A percentile compares a stretch with the other conserved stretches of the same genome.
These are phyloP conservation scores for Pestalotiopsis sp. DNA, from an alignment of 2,329 filamentous ascomycete genomes.

Conservation along the genomic window DNA sequence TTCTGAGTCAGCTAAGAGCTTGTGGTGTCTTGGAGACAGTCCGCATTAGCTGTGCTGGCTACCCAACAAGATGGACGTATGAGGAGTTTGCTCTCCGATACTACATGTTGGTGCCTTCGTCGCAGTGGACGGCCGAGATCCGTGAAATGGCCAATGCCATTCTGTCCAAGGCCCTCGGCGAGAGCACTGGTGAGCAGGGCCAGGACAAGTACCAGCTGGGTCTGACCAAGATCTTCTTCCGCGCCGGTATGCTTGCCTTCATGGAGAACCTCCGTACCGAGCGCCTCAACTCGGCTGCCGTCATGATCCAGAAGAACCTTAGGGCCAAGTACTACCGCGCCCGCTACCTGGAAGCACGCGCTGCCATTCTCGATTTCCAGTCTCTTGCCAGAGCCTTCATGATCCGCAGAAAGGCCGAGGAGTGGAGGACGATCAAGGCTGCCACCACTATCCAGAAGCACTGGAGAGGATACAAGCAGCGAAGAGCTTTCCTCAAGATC, in stretches of 20 bases:
- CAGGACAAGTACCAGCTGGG: slow-evolving; percentile 96
- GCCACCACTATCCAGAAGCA: slow-evolving; percentile 94
- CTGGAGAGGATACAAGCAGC: slow-evolving; percentile 90
- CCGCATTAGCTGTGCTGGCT: slow-evolving; percentile 94
- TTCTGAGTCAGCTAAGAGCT: slow-evolving; percentile 92
- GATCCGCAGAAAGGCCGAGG: slow-evolving; percentile 76
- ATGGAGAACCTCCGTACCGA: slow-evolving; percentile 91
- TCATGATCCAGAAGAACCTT: slow-evolving; percentile 98
- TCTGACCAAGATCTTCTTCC: slow-evolving; percentile 98
- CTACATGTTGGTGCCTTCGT: slow-evolving; percentile 94
- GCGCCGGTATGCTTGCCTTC: slow-evolving; percentile 97
- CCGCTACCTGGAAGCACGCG: slow-evolving; percentile 84
- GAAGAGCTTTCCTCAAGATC: slow-evolving; percentile 76
- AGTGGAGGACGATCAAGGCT: slow-evolving; percentile 80
- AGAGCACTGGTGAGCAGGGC: slow-evolving; percentile 66
- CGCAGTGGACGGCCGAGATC: slow-evolving; percentile 91
- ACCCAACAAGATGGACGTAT: slow-evolving; percentile 97
- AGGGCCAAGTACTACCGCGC: slow-evolving; percentile 93
- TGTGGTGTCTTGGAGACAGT: slow-evolving; percentile 99
- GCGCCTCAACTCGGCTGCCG: slow-evolving; percentile 88
- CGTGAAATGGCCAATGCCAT: slow-evolving; percentile 93
- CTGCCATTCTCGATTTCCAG: slow-evolving; percentile 80
- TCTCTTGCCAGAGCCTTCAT: slow-evolving; percentile 75
- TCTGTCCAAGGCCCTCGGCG: slow-evolving; percentile 82
- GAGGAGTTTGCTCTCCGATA: slow-evolving; percentile 97